phyloP scores from a whole-genome alignment of 2,329 filamentous ascomycete species.

The Dactylonectria estremocensis region DNA sequence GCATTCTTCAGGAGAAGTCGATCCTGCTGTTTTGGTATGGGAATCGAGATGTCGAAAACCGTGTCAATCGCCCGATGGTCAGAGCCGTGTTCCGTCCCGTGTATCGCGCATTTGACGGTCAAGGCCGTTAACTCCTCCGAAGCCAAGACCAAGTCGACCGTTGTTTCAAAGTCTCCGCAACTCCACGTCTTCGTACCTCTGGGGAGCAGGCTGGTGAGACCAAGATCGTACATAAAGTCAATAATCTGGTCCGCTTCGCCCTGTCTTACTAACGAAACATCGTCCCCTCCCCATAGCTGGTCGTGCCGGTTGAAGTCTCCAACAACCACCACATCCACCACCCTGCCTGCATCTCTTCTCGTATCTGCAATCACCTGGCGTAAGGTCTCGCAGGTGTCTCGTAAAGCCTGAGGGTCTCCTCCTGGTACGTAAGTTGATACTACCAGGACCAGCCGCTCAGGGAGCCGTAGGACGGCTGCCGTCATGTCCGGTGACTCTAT shows the following conservation, averaged over 20 bases:
- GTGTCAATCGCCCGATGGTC: not conserved
- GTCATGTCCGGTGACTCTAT: no score
- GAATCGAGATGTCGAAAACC: not conserved
- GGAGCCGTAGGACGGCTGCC: no score
- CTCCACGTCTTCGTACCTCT: slow-evolving; percentile 54
- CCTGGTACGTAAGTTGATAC: no score
- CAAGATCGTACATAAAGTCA: slow-evolving; percentile 32
- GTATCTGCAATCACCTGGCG: not conserved
- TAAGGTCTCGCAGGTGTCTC: not conserved
- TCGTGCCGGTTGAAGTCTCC: no score
- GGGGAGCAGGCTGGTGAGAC: slow-evolving; percentile 52
- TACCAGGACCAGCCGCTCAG: no score
- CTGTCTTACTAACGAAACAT: no score
- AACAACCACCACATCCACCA: slow-evolving; percentile 38
- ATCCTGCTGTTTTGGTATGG: not conserved
- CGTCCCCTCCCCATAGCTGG: no score
- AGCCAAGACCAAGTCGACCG: slow-evolving; percentile 45
- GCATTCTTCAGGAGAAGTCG: no score
- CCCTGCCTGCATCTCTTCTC: not conserved
- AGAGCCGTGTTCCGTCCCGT: not conserved
- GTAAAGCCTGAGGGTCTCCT: not conserved
- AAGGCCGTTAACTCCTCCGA: slow-evolving; percentile 36
- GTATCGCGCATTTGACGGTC: slow-evolving; percentile 17
- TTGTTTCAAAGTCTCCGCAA: slow-evolving; percentile 38
- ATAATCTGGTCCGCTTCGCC: slow-evolving; percentile 41